Evolutionary conservation across 1,284 basidiomycete species (phyloP).

Genomic region (Austroboletus novae-zelandiae): DNA sequence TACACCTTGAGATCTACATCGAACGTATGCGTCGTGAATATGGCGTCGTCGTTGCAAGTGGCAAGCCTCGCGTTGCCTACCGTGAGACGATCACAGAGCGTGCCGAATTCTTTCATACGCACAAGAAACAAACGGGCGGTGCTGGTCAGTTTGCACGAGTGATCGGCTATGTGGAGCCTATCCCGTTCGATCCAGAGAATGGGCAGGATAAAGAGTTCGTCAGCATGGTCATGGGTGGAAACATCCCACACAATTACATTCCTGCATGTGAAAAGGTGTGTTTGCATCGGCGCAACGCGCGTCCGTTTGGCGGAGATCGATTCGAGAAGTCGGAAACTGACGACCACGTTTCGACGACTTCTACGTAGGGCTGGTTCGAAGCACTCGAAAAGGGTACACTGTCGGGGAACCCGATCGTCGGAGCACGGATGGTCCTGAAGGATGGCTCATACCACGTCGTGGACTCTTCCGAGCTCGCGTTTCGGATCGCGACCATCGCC

Average conservation of each 20-base stretch:
- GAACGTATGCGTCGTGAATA: conserved; percentile 99
- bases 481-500: conserved; percentile 86
- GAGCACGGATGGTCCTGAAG: conserved; percentile 85
- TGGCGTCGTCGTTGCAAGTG: conserved; percentile 90
- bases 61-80: conserved; percentile 97
- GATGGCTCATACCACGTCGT: conserved; percentile 95
- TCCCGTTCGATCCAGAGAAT: conserved; percentile 62
- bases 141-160: conserved; percentile 97
- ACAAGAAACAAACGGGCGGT: conserved; percentile 99
- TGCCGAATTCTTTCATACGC: conserved; percentile 87
- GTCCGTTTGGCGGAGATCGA: background rate
- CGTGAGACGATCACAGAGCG: conserved; percentile 89
- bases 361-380: conserved; percentile 89
- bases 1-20: conserved; percentile 99
- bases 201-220: conserved; percentile 82
- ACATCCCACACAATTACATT: conserved; percentile 89
- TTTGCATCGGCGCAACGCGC: background rate
- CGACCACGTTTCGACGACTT: background rate
- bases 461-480: conserved; percentile 97
- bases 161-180: conserved; percentile 90
- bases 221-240: conserved; percentile 89
- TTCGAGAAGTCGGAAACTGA: background rate
- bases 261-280: conserved; percentile 91
- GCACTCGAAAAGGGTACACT: conserved; percentile 91
- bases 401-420: conserved; percentile 87